Base-by-base conservation (phyloP, 306 rosid genomes). In the Bauhinia variegata region DNA sequence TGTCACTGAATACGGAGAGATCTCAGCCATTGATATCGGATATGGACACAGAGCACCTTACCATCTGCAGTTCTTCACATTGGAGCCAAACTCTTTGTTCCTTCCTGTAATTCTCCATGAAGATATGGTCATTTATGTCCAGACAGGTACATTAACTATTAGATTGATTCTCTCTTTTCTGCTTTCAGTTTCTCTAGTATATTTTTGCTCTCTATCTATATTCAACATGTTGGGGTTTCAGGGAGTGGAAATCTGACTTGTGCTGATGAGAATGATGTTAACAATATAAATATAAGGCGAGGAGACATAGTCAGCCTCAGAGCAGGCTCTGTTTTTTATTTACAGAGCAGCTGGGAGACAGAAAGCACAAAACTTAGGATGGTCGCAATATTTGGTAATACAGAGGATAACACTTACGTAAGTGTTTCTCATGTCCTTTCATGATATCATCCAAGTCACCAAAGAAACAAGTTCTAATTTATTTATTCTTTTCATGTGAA, bases 31-130 rank as follows among this genome's bases (percentile, higher is more conserved):
- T 68, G 74, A 88, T 14, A 53, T 89, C 53, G 63, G 31, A 23
- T 85, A 74, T 51, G 87, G 82, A 47, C 52, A 54, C 2, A 18
- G 79, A 60, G 68, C 76, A 71, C 84, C 74, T 9, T 79, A 88
- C 66, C 95, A 89, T 77, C 80, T 93, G 32, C 87, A 85, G 82
- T 93, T 89, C 83, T 60, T 89, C 47, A 89, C 91, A 10, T 33
- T 89, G 85, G 91, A 88, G 42, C 96, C 98, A 42, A 85, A 93
- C 68, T 86, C 98, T 7, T 67, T 93, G 41, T 85, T 93, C 59
- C 98, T 93, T 60, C 97, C 98, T 0, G 95, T 83, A 9, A 86
- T 93, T 75, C 91, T 93, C 34, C 97, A 93, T 60, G 73, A 87
- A 0, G 80, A 87, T 59, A 84, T 93, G 96, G 72, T 93, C 65